Evolutionary conservation across 1,284 basidiomycete genomes (phyloP).

Genomic region (Boletus smithii): DNA sequence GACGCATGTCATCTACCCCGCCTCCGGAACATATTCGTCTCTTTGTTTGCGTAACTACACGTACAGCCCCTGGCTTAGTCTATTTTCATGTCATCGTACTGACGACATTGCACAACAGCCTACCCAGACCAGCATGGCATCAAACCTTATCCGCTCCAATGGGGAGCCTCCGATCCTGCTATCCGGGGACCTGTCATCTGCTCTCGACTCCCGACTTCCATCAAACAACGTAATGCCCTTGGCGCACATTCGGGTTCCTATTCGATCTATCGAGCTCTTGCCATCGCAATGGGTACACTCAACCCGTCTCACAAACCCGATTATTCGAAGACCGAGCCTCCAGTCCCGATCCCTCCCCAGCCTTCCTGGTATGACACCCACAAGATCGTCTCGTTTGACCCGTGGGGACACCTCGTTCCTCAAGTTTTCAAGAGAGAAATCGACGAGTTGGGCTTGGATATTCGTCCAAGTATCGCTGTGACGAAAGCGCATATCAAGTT

Average conservation of each 20-base stretch:
- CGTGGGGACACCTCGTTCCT: slow-evolving; percentile 90
- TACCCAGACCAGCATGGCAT: slow-evolving; percentile 75
- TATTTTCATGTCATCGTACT: slow-evolving; percentile 6
- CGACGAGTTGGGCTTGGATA: slow-evolving; percentile 65
- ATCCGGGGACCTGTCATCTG: slow-evolving; percentile 87
- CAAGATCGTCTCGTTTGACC: slow-evolving; percentile 94
- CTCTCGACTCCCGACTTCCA: slow-evolving; percentile 78
- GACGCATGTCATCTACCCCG: slow-evolving; percentile 5
- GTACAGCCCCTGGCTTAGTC: slow-evolving; percentile 3
- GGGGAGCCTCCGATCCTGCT: slow-evolving; percentile 72
- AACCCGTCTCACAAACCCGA: slow-evolving; percentile 84
- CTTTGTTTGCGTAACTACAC: slow-evolving; percentile 8
- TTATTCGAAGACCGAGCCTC: slow-evolving; percentile 86
- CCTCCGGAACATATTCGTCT: no score
- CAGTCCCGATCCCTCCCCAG: slow-evolving; percentile 79
- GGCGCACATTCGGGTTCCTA: slow-evolving; percentile 94
- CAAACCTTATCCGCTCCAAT: slow-evolving; percentile 73
- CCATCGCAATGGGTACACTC: slow-evolving; percentile 88
- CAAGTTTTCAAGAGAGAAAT: slow-evolving; percentile 71
- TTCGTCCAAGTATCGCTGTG: slow-evolving; percentile 88
- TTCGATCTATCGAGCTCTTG: slow-evolving; percentile 90
- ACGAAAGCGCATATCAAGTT: slow-evolving; percentile 89
- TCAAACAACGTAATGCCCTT: slow-evolving; percentile 90
- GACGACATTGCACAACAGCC: slow-evolving; percentile 38
- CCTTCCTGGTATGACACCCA: slow-evolving; percentile 75